Base-by-base conservation (phyloP, 2,329 filamentous ascomycete species). In the Sporothrix mexicana region DNA sequence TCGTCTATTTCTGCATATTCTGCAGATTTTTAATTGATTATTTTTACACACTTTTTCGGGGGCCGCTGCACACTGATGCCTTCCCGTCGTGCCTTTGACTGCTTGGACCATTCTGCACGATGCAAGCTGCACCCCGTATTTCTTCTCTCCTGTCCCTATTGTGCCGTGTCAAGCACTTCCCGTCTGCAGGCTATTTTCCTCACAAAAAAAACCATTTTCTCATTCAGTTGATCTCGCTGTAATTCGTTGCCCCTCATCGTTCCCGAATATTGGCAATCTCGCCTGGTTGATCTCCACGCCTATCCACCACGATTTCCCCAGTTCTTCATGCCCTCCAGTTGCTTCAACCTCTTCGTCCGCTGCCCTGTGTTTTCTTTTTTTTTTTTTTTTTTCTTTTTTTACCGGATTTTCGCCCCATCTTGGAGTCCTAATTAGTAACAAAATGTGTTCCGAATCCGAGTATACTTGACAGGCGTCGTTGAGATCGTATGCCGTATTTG, bases 121-220 rank as follows among this genome's bases (percentile, higher is more conserved):
- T 69, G 66, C 71, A 69, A 6, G 62, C 71, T 72, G 71, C 64
- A 72, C 64, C 71, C 64, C 71, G 64, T 69, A 45, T 69, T 69
- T 55, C 45, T 59, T 13, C 23, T 67, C 1, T n/a, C 41, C 5
- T 69, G 17, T 53, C 20, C 51, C n/a, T 25, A 25, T 36, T 69
- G 36, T 64, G 59, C 59, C 59, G 41, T 64, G 59, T 45, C 59
- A 41, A n/a, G 59, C 36, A 64, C n/a, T 45, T 64, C 59, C 41
- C 59, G n/a, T 43, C 59, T 64, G 49, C 49, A 51, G 51, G n/a
- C n/a, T 13, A 9, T 23, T 7, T 51, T 13, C 20, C 49, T 12
- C 2, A 20, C 7, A 36, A 36, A 36, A 36, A 36, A 5, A 5
- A 5, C 5, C 30, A 36, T 36, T 4, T 36, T 36, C 30, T 36